phyloP scores from a whole-genome alignment of 805 yeast genomes.

The Candida arabinofermentans region DNA sequence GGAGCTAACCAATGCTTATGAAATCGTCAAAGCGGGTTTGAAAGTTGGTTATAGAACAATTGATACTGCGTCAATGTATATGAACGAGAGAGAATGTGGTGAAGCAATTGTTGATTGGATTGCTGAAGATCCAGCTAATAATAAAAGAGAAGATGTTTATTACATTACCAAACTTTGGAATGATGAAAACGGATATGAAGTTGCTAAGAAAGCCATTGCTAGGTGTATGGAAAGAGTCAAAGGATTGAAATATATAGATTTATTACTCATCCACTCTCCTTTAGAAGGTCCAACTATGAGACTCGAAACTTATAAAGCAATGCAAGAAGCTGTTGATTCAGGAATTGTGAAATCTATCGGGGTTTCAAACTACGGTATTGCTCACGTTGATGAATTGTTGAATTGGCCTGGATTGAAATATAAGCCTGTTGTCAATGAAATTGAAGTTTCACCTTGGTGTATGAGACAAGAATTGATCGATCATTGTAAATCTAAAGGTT shows the following conservation, averaged over 20 bases:
- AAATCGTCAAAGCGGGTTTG: conserved; percentile 40
- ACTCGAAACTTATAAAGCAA: conserved; percentile 63
- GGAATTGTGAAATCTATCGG: conserved; percentile 67
- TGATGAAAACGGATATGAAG: conserved; percentile 52
- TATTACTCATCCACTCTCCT: conserved; percentile 67
- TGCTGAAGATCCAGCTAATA: conserved; percentile 30
- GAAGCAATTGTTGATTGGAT: conserved; percentile 42
- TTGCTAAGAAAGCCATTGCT: conserved; percentile 55
- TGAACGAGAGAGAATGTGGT: conserved; percentile 47
- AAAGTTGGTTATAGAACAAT: conserved; percentile 42
- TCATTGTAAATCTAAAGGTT: conserved; percentile 50
- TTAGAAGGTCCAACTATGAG: conserved; percentile 42
- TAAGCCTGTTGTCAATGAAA: conserved; percentile 73
- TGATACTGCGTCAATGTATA: conserved; percentile 46
- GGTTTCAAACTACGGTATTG: conserved; percentile 67
- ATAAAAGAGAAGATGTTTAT: conserved; percentile 48
- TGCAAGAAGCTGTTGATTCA: conserved; percentile 64
- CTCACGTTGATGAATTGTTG: conserved; percentile 58
- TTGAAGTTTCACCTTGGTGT: conserved; percentile 83
- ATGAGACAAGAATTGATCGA: conserved; percentile 62
- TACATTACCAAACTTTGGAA: conserved; percentile 78
- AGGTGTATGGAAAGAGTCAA: conserved; percentile 50
- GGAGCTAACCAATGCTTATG: conserved; percentile 35
- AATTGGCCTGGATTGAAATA: conserved; percentile 49
- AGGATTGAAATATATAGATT: conserved; percentile 63